A percentile compares a stretch with the other conserved stretches of the same genome.
Evolutionary conservation across 371 early-diverging fungal genomes (phyloP).

Genomic region (Phascolomyces articulosus): DNA sequence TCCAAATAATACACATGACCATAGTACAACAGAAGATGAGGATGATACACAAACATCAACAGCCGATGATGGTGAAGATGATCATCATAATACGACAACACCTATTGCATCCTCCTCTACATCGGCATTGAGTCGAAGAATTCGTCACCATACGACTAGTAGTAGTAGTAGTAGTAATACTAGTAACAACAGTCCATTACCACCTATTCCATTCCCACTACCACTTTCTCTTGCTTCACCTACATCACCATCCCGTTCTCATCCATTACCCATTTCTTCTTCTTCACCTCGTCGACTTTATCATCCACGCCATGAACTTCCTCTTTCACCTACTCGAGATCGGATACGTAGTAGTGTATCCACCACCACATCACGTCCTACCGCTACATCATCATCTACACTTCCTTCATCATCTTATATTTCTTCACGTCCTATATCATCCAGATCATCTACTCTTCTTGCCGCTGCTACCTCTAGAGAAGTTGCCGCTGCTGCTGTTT

Average conservation of each 20-base stretch:
- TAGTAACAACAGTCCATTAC: slow-evolving; percentile 5
- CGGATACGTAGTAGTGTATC: slow-evolving; percentile 22
- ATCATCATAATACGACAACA: neutral
- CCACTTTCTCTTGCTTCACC: slow-evolving; percentile 18
- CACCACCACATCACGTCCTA: slow-evolving; percentile 11
- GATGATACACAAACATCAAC: neutral
- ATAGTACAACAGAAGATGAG: neutral
- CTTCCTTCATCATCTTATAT: slow-evolving; percentile 6
- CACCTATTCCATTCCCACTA: slow-evolving; percentile 12
- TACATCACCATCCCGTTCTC: slow-evolving; percentile 25
- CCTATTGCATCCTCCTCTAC: slow-evolving; percentile 13
- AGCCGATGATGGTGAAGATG: no score
- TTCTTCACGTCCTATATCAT: no score
- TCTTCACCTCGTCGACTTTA: neutral
- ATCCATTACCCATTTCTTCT: slow-evolving; percentile 16
- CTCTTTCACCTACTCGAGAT: neutral
- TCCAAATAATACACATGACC: neutral
- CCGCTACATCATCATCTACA: neutral
- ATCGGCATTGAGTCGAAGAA: slow-evolving; percentile 1
- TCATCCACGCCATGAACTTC: neutral
- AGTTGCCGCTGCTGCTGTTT: no score
- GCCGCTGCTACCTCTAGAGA: no score
- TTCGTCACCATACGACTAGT: neutral
- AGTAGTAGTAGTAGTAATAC: no score
- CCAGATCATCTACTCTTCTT: no score